phyloP scores from a whole-genome alignment of 2,329 filamentous ascomycete species.

The Sporothrix protearum region DNA sequence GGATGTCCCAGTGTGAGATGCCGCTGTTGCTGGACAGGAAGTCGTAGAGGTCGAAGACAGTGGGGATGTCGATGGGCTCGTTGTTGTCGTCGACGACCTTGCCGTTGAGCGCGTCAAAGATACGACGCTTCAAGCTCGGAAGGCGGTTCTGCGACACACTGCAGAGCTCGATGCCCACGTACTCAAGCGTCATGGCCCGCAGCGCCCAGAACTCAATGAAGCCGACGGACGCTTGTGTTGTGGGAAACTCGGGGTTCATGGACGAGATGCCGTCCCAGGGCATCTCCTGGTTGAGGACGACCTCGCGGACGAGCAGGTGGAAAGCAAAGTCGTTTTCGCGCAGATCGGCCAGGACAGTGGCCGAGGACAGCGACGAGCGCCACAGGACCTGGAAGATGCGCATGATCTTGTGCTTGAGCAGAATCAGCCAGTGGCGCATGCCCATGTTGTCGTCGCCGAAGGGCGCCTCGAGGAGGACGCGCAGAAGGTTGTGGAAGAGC shows the following conservation, averaged over 20 bases:
- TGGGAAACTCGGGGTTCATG: slow-evolving; percentile 62
- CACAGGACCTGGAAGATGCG: slow-evolving; percentile 77
- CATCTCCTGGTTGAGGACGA: slow-evolving; percentile 64
- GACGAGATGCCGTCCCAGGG: slow-evolving; percentile 70
- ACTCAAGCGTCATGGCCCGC: slow-evolving; percentile 76
- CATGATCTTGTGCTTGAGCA: slow-evolving; percentile 65
- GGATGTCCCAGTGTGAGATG: slow-evolving; percentile 49
- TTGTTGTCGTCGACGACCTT: slow-evolving; percentile 65
- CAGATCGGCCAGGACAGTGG: slow-evolving; percentile 73
- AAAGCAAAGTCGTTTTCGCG: slow-evolving; percentile 77
- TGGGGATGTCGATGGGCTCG: slow-evolving; percentile 63
- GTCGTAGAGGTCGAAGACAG: slow-evolving; percentile 89
- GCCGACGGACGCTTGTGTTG: slow-evolving; percentile 62
- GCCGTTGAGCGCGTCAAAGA: slow-evolving; percentile 73
- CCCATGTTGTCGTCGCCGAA: slow-evolving; percentile 55
- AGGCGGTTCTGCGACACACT: slow-evolving; percentile 68
- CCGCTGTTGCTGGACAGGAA: slow-evolving; percentile 61
- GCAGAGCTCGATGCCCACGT: slow-evolving; percentile 80
- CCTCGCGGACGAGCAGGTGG: slow-evolving; percentile 67
- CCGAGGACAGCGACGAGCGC: slow-evolving; percentile 73
- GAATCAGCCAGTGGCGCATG: slow-evolving; percentile 65
- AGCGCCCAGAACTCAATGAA: slow-evolving; percentile 74
- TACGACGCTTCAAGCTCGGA: slow-evolving; percentile 65
- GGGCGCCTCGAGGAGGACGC: slow-evolving; percentile 66
- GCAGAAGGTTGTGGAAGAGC: slow-evolving; percentile 77